phyloP scores from a whole-genome alignment of 768 basidiomycete genomes.

The Macrolepiota fuliginosa region DNA sequence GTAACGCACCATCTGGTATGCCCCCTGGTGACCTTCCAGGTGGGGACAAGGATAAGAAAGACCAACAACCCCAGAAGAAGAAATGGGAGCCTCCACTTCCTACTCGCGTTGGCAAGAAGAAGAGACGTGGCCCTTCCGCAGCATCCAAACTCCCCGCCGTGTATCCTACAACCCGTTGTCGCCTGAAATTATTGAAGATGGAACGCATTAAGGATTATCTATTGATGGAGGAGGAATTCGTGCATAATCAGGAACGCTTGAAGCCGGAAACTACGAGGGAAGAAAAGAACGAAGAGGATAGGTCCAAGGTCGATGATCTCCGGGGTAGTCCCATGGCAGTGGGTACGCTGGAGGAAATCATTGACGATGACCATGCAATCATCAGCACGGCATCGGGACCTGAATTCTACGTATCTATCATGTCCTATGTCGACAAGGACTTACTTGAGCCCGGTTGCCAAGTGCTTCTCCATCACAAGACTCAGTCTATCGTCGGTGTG shows the following conservation, averaged over 20 bases:
- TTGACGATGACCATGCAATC: constrained; percentile 99
- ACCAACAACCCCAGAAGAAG: constrained; percentile 65
- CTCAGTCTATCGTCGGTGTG: constrained; percentile 91
- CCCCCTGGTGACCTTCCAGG: constrained; percentile 34
- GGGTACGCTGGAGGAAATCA: constrained; percentile 95
- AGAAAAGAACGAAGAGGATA: constrained; percentile 95
- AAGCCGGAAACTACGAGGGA: constrained; percentile 86
- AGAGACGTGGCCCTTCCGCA: constrained; percentile 88
- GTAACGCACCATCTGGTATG: constrained; percentile 69
- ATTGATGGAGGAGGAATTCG: constrained; percentile 92
- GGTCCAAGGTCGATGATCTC: constrained; percentile 89
- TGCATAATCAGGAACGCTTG: constrained; percentile 87
- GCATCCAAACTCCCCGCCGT: constrained; percentile 91
- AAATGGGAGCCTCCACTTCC: constrained; percentile 99
- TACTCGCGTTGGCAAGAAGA: constrained; percentile 96
- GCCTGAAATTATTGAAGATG: constrained; percentile 91
- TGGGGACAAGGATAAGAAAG: constrained; percentile 41
- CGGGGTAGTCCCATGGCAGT: constrained; percentile 98
- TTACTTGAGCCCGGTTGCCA: constrained; percentile 94
- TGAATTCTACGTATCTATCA: constrained; percentile 95
- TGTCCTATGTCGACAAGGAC: constrained; percentile 99
- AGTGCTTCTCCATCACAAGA: constrained; percentile 95
- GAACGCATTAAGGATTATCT: constrained; percentile 99
- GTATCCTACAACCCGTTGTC: constrained; percentile 92
- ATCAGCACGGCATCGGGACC: constrained; percentile 93